Evolutionary conservation across 2,329 filamentous ascomycete species (phyloP), one percentile per base, ranked within the genome.

Genomic region (Fusarium sp.): DNA sequence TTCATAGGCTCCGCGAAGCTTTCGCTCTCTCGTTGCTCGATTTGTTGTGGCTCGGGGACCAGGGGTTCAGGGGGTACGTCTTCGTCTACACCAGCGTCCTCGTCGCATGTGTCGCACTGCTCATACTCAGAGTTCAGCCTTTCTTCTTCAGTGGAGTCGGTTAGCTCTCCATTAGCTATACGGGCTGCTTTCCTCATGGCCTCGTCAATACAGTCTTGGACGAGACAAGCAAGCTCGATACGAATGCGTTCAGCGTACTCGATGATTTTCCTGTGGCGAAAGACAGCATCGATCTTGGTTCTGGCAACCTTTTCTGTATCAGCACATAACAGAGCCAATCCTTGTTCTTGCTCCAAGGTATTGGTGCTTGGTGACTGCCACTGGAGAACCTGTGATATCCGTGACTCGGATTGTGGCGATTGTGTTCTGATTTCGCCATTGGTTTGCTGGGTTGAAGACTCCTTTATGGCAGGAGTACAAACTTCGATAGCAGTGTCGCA

Each of bases 211-310:
- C 96, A 99, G 72, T 97, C 93, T 74, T 98, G 93, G 4, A 99
- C 95, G 58, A 97, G 85, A 24, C 96, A 88, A 26, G 95, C 91
- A 73, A 97, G 97, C 74, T 99, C 96, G 45, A 97, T 87, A 6
- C 96, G 92, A 67, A 99, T 97, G 30, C 96, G 90, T 79, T 99
- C 96, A 0, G 94, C 90, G 76, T 99, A 99, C 77, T 99, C 96
- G 30, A 99, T 89, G 49, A 98, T 97, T 71, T 91, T 90, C 49
- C 95, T 90, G 77, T 98, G 93, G 32, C 96, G 91, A 67, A 96
- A 89, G 8, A 98, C 92, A 6, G 95, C 92, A 73, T 99, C 96
- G 3, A 98, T 92, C 77, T 99, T 99, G 43, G 91, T 87, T 73
- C 89, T 92, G 24, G 94, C 92, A 38, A 93, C 87, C 73, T 87